Evolutionary conservation across 2,329 filamentous ascomycete genomes (phyloP).

Genomic region (Fusarium cyanostomum): DNA sequence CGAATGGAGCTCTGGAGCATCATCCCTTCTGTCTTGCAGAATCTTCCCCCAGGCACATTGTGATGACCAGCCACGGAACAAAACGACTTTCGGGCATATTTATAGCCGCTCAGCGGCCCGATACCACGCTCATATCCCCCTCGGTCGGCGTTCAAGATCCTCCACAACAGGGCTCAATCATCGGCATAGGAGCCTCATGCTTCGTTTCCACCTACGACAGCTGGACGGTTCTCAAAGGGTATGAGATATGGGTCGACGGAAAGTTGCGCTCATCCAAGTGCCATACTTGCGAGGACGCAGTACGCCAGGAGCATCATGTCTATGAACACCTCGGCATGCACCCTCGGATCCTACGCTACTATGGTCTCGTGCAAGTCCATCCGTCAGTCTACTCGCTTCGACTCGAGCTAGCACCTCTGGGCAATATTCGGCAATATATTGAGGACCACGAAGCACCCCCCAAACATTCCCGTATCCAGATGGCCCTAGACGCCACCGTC

Average conservation of each 20-base stretch:
- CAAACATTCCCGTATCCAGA: neutral
- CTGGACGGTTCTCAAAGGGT: neutral
- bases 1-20: no score
- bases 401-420: conserved; percentile 1
- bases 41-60: no score
- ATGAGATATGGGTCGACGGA: neutral
- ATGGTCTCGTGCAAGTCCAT: neutral
- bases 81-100: no score
- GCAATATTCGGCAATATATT: neutral
- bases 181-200: no score
- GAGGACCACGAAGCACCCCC: neutral
- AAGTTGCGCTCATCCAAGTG: no score
- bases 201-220: neutral
- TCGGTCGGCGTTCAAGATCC: no score
- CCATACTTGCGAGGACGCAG: neutral
- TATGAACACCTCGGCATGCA: neutral
- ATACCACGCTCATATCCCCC: no score
- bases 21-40: no score
- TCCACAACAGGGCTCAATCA: no score
- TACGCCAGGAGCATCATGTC: no score
- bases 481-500: neutral
- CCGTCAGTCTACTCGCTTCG: neutral
- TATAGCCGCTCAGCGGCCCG: no score
- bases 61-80: no score
- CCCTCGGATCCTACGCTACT: neutral